Evolutionary conservation across 1,284 basidiomycete genomes (phyloP).

Genomic region (Irpex lacteus): DNA sequence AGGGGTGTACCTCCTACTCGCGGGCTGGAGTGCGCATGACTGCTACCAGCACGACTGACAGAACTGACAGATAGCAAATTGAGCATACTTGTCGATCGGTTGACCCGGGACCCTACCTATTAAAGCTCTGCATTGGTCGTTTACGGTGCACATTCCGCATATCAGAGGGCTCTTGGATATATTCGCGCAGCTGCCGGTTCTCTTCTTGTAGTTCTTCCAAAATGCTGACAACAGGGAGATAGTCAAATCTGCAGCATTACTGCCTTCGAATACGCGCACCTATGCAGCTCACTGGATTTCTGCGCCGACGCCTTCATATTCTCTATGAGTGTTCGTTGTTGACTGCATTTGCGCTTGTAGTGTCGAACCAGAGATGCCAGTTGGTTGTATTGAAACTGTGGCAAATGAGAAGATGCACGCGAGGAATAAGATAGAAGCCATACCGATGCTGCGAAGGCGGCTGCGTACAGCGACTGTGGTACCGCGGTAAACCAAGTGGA

Average conservation of each 20-base stretch:
- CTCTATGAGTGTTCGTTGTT: slow-evolving; percentile 50
- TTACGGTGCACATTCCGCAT: slow-evolving; percentile 58
- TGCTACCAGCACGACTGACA: slow-evolving; percentile 24
- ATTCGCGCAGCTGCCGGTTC: slow-evolving; percentile 42
- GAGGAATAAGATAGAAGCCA: slow-evolving; percentile 12
- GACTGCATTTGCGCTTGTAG: slow-evolving; percentile 51
- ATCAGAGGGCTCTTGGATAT: slow-evolving; percentile 33
- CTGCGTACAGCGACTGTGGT: slow-evolving; percentile 55
- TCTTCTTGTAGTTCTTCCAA: slow-evolving; percentile 50
- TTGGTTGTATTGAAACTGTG: slow-evolving; percentile 75
- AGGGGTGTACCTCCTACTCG: slow-evolving; percentile 46
- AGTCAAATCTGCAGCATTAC: neutral
- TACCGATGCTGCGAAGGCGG: slow-evolving; percentile 67
- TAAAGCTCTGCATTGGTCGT: slow-evolving; percentile 46
- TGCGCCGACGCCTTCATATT: slow-evolving; percentile 36
- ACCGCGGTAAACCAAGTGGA: slow-evolving; percentile 72
- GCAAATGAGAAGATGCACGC: slow-evolving; percentile 40
- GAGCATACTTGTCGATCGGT: neutral
- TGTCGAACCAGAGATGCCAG: slow-evolving; percentile 62
- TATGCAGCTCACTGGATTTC: slow-evolving; percentile 49
- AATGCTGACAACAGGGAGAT: slow-evolving; percentile 33
- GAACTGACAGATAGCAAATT: neutral
- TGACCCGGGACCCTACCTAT: slow-evolving; percentile 38
- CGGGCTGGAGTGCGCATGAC: slow-evolving; percentile 54
- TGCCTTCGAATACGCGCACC: slow-evolving; percentile 35